These are phyloP conservation scores for Phytophthora lateralis DNA, from an alignment of 352 stramenopile genomes.

Conservation along the genomic window DNA sequence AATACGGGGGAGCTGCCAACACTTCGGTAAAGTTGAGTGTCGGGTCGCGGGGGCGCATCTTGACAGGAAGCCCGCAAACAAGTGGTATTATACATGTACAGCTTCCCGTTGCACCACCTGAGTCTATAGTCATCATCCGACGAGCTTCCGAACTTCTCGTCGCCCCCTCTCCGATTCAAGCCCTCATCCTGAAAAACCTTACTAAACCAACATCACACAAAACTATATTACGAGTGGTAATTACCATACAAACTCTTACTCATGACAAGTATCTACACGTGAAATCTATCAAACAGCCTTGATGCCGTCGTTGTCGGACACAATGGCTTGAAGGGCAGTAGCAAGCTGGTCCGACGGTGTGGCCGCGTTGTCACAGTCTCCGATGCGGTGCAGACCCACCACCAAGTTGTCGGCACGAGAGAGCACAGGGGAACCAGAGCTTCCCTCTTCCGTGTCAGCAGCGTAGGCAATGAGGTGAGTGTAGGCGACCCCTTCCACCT, in stretches of 20 bases:
- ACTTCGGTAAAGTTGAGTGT: no score
- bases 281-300: constrained; percentile 30
- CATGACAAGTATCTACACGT: constrained; percentile 5
- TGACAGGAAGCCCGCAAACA: no score
- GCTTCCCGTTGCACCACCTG: no score
- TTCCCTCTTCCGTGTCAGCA: constrained; percentile 67
- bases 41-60: no score
- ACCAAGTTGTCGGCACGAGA: constrained; percentile 57
- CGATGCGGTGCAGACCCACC: constrained; percentile 75
- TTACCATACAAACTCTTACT: neutral
- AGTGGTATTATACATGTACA: no score
- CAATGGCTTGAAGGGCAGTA: constrained; percentile 24
- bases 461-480: constrained; percentile 63
- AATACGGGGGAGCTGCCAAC: no score
- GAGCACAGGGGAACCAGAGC: constrained; percentile 68
- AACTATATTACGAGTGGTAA: constrained; percentile 7
- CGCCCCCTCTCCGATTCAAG: no score
- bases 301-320: constrained; percentile 42
- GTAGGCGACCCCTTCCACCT: constrained; percentile 39
- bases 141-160: no score
- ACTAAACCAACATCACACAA: neutral
- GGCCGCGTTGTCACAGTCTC: constrained; percentile 69
- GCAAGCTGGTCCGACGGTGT: constrained; percentile 30
- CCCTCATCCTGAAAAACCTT: no score
- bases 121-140: no score